phyloP scores from a whole-genome alignment of 768 basidiomycete genomes.

The Royoungia palumana region DNA sequence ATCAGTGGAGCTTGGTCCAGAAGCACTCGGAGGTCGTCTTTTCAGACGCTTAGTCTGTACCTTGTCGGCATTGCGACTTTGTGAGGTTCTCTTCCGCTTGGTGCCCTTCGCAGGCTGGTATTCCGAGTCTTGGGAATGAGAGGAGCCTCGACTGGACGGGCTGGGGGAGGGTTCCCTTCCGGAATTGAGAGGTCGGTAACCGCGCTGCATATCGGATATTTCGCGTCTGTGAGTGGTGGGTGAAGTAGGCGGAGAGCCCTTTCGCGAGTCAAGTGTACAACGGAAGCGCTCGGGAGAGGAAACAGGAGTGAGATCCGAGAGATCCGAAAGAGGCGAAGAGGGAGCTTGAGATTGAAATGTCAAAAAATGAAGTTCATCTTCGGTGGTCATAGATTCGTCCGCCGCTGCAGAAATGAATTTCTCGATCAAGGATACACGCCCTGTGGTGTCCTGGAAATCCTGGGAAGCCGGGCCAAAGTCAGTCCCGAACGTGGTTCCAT shows the following conservation, averaged over 20 bases:
- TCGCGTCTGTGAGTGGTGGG: slow-evolving; percentile 2
- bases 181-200: neutral
- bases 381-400: slow-evolving; percentile 6
- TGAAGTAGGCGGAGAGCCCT: slow-evolving; percentile 20
- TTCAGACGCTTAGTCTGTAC: slow-evolving; percentile 14
- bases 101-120: slow-evolving; percentile 18
- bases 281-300: slow-evolving; percentile 20
- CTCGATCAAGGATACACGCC: slow-evolving; percentile 26
- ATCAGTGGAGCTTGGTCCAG: neutral
- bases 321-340: slow-evolving; percentile 25
- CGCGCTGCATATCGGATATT: neutral
- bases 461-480: slow-evolving; percentile 4
- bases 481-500: neutral
- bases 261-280: slow-evolving; percentile 2
- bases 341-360: slow-evolving; percentile 6
- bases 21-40: neutral
- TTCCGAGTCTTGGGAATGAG: slow-evolving; percentile 3
- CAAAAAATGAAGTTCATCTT: neutral
- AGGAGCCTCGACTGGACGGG: slow-evolving; percentile 2
- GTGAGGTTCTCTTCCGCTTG: slow-evolving; percentile 20
- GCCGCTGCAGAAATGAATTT: slow-evolving; percentile 27
- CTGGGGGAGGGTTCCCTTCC: neutral
- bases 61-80: slow-evolving; percentile 8
- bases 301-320: slow-evolving; percentile 30
- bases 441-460: slow-evolving; percentile 2